Evolutionary conservation across 73 alveolate species (phyloP), one percentile per base, ranked within the genome.

Genomic region (Blepharisma japonicum): DNA sequence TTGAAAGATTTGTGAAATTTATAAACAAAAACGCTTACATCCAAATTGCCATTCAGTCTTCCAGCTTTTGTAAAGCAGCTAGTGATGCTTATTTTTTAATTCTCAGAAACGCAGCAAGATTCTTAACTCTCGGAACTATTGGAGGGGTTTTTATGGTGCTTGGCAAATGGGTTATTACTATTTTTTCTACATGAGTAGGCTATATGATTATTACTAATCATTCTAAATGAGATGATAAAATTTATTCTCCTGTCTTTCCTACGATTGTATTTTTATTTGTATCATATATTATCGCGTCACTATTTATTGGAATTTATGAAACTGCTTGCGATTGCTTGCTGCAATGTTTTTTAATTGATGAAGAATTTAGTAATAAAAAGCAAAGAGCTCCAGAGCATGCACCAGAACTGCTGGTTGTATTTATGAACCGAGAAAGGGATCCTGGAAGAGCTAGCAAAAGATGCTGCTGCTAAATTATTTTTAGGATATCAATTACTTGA

Each of bases 1-100:
- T 95, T 32, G 97, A 93, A 84, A 91, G 98, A 89, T 85, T 83
- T 77, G 86, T 95, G 55, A 94, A 96, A 86, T 97, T 81, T 87
- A 87, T 97, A 25, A 91, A 94, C 56, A 92, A 92, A 77, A 93
- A 94, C 68, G 99, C 99, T 14, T 97, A 92, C 87, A 97, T 97
- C 51, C 56, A 78, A 77, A 92, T 93, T 45, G 97, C 99, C 6
- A 72, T 97, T 56, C 94, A 95, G 21, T 93, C 98, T 72, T 90
- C 88, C 71, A 88, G 84, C 71, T 97, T 97, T 93, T 97, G 99
- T 81, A 71, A 87, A 38, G 92, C 98, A 6, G 99, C 99, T 18
- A 92, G 97, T 94, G 91, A 87, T 68, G 99, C 98, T n/a, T 94
- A 95, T 86, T 88, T 87, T 68, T 78, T 94, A 21, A 86, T 96